Base-by-base conservation (phyloP, 108 stramenopile genomes). In the Epipyxis sp. region DNA sequence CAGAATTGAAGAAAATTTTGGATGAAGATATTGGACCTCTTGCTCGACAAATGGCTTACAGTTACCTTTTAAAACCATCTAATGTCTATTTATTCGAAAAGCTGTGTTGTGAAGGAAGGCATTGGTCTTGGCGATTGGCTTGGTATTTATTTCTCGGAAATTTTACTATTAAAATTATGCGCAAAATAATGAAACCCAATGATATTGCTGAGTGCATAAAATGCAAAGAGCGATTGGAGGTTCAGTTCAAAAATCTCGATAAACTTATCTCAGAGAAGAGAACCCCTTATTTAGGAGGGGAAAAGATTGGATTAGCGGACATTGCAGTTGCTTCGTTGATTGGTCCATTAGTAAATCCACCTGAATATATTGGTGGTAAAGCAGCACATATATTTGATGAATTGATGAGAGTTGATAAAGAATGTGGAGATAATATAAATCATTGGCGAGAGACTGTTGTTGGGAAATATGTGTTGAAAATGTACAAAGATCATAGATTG, bases 321-420 rank as follows among this genome's bases (percentile, higher is more conserved):
- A 25, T 65, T 65, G 61, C 61, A 10, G 30, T 65, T 25, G 61
- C 61, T 29, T 65, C 61, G 3, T 65, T 65, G 35, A 32, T 32
- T 32, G 61, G 30, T 6, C 61, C 61, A 10, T 35, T 65, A 35
- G 27, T 65, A 3, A 29, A 35, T 25, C 61, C 61, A 3, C 61
- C 61, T 65, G 30, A 32, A 29, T 65, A 65, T 25, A 32, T 16
- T 65, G 61, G 61, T 65, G 61, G 61, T 16, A 65, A 65, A 25
- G 20, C 3, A 10, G 35, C 10, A 6, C 3, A 29, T 16, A 29
- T 29, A 16, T 65, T 65, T 32, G 34, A 65, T 35, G 61, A 3
- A 3, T 35, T 13, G 6, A 6, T 35, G 30, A 10, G 10, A 10
- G 10, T 6, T 65, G 61, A 65, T 65, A 6, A 16, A 13, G 34